Conservation (phyloP, 2,329 filamentous ascomycete species). For the Endocalyx cinctus region DNA sequence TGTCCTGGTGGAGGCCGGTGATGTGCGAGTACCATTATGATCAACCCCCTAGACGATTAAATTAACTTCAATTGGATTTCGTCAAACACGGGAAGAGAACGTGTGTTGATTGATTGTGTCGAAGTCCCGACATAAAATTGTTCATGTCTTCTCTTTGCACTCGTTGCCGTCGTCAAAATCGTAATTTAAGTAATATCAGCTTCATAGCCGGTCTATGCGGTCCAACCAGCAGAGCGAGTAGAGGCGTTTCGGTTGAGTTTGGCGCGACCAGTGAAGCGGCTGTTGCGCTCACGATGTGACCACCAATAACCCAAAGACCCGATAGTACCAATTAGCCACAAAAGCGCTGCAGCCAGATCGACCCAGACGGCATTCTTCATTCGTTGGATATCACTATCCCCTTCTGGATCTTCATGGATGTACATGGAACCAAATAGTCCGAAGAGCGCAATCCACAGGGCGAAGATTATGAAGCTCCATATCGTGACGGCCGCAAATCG, state of each 20-base stretch:
- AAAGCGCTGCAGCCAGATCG: slow-evolving; percentile 65
- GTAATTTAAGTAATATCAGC: no score
- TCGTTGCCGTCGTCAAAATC: no score
- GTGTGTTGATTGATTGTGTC: no score
- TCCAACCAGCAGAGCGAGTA: slow-evolving; percentile 15
- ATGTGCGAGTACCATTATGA: no score
- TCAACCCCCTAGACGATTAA: no score
- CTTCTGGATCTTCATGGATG: slow-evolving; percentile 63
- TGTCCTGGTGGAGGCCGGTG: no score
- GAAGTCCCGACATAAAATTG: no score
- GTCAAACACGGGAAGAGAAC: no score
- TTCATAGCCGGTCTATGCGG: no score
- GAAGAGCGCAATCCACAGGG: slow-evolving; percentile 79
- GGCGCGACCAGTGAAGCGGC: slow-evolving; percentile 56
- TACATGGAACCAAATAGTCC: slow-evolving; percentile 80
- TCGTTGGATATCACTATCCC: slow-evolving; percentile 57
- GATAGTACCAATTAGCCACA: slow-evolving; percentile 67
- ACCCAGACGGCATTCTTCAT: slow-evolving; percentile 91
- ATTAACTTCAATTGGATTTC: no score
- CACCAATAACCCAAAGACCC: slow-evolving; percentile 57
- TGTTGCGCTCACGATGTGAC: slow-evolving; percentile 45
- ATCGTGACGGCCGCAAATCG: slow-evolving; percentile 51
- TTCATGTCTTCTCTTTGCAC: no score
- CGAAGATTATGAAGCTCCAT: slow-evolving; percentile 68
- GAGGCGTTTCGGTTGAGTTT: slow-evolving; percentile 32